Evolutionary conservation across 495 filamentous ascomycete species (phyloP).

Genomic region (Trichoderma erinaceum): DNA sequence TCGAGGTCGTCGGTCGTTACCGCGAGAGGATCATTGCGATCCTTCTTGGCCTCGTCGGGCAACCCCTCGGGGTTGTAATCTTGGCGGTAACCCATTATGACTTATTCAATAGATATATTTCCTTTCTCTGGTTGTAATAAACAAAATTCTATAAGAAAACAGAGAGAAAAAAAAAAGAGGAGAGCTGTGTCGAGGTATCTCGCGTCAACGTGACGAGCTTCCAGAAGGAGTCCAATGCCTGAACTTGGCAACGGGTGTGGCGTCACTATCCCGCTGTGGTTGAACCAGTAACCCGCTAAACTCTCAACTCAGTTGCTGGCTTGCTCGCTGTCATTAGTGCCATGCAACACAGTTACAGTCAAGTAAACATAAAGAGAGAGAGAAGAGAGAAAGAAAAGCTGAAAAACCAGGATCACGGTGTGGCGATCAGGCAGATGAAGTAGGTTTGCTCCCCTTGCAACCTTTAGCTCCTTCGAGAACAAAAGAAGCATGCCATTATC

Average conservation of each 20-base stretch:
- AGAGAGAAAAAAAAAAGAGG: not conserved
- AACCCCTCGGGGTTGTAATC: not conserved
- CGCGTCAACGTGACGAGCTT: not conserved
- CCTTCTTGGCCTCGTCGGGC: not conserved
- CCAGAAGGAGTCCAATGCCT: not conserved
- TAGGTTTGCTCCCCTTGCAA: not conserved
- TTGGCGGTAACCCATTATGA: not conserved
- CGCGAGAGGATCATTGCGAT: not conserved
- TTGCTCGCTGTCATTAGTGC: not conserved
- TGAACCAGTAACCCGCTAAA: not conserved
- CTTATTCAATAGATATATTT: not conserved
- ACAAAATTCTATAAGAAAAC: not conserved
- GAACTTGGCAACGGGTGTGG: conserved; percentile 5
- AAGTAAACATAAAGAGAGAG: not conserved
- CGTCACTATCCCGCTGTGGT: not conserved
- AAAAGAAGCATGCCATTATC: conserved; percentile 3
- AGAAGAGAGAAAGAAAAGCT: not conserved
- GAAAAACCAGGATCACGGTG: not conserved
- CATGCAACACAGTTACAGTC: not conserved
- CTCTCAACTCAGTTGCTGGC: not conserved
- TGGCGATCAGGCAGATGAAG: not conserved
- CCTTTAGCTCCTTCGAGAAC: conserved; percentile 6
- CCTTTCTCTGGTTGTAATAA: not conserved
- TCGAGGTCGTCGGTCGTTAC: not conserved
- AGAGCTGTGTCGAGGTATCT: not conserved